Evolutionary conservation across 192 early-diverging fungal genomes (phyloP).

Genomic region (Backusella parvicylindrica): DNA sequence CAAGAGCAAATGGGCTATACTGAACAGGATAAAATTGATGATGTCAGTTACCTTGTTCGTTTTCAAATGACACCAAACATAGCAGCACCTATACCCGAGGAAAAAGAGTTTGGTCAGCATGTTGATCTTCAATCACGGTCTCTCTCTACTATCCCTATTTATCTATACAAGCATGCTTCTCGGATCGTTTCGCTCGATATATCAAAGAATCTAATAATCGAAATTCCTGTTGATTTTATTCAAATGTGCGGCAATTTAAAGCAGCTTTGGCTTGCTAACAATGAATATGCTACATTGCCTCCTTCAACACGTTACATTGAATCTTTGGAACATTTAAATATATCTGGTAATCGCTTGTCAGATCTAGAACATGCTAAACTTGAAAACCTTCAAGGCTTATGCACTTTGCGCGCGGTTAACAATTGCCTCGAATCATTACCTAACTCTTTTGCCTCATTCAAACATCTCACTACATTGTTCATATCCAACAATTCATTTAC

Average conservation of each 20-base stretch:
- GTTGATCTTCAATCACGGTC: slow-evolving; percentile 72
- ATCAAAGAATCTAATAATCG: slow-evolving; percentile 76
- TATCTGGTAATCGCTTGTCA: slow-evolving; percentile 73
- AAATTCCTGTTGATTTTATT: slow-evolving; percentile 80
- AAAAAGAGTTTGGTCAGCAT: slow-evolving; percentile 44
- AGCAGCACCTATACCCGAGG: slow-evolving; percentile 38
- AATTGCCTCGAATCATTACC: slow-evolving; percentile 76
- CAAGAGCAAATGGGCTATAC: slow-evolving; percentile 81
- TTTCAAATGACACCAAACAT: slow-evolving; percentile 61
- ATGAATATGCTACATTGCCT: slow-evolving; percentile 67
- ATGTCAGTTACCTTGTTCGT: slow-evolving; percentile 72
- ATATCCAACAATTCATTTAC: slow-evolving; percentile 81
- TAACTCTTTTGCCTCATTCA: slow-evolving; percentile 53
- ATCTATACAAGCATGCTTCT: slow-evolving; percentile 66
- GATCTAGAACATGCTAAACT: slow-evolving; percentile 65
- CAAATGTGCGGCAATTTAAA: slow-evolving; percentile 67
- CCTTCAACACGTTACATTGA: slow-evolving; percentile 58
- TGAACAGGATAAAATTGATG: slow-evolving; percentile 71
- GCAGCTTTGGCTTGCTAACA: slow-evolving; percentile 67
- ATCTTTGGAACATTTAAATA: slow-evolving; percentile 69
- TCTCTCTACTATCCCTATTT: slow-evolving; percentile 77
- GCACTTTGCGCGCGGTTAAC: slow-evolving; percentile 62
- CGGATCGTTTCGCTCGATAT: slow-evolving; percentile 77
- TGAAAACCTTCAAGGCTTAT: slow-evolving; percentile 54
- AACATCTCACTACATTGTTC: slow-evolving; percentile 58